A percentile compares a stretch with the other conserved stretches of the same genome.
phyloP scores from a whole-genome alignment of 805 yeast genomes.

The Ascoidea asiatica region DNA sequence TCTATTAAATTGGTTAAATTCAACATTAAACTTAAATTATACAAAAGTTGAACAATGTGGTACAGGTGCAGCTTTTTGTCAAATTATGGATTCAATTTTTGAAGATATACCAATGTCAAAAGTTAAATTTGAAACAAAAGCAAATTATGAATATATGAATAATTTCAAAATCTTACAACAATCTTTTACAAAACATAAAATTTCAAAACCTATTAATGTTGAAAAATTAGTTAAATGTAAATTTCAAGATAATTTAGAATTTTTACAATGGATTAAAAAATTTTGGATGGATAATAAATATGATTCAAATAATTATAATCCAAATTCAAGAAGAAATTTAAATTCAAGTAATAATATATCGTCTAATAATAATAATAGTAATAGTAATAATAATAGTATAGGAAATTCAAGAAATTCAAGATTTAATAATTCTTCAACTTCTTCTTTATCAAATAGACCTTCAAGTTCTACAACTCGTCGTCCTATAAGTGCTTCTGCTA shows the following conservation, averaged over 20 bases:
- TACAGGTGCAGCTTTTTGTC: conserved; percentile 90
- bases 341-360: conserved; percentile 6
- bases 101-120: conserved; percentile 72
- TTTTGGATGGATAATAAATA: conserved; percentile 63
- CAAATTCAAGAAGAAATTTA: conserved; percentile 40
- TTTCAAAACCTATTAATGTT: conserved; percentile 67
- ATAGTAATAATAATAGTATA: neutral
- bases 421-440: neutral
- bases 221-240: conserved; percentile 75
- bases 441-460: neutral
- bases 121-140: conserved; percentile 57
- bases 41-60: conserved; percentile 89
- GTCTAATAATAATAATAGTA: neutral
- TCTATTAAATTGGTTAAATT: conserved; percentile 74
- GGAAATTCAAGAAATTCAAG: neutral
- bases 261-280: conserved; percentile 81
- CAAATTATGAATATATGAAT: conserved; percentile 63
- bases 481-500: conserved; percentile 1
- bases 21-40: conserved; percentile 48
- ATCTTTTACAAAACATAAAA: conserved; percentile 55
- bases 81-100: conserved; percentile 73
- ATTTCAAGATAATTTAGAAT: conserved; percentile 88
- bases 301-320: conserved; percentile 59
- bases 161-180: conserved; percentile 83
- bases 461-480: conserved; percentile 3